Percentiles rank a stretch among this genome's conserved stretches.
phyloP scores from a whole-genome alignment of 116 monocot species.

The Posidonia oceanica region DNA sequence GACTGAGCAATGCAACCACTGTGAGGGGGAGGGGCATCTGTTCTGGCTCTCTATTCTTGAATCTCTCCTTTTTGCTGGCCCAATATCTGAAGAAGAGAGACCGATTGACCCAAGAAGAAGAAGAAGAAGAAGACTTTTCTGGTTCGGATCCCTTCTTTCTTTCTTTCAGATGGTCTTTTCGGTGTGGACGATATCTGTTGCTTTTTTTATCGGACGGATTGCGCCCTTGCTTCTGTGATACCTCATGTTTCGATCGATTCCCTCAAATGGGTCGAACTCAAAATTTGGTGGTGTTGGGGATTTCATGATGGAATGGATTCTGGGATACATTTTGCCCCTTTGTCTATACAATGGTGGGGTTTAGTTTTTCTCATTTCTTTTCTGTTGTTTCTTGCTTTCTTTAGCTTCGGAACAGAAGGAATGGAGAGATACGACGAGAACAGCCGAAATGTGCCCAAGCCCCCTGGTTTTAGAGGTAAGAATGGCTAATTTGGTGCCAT shows the following conservation, averaged over 20 bases:
- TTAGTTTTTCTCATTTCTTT: not conserved
- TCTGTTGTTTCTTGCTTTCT: not conserved
- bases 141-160: too few relatives aligned
- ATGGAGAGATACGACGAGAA: constrained; percentile 7
- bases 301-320: not conserved
- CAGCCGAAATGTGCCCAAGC: not conserved
- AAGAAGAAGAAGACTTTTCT: too few relatives aligned
- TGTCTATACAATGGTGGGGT: not conserved
- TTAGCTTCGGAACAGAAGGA: too few relatives aligned
- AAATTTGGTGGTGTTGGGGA: not conserved
- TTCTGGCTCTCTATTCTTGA: not conserved
- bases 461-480: constrained; percentile 4
- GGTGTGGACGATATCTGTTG: too few relatives aligned
- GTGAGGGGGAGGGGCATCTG: not conserved
- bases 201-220: too few relatives aligned
- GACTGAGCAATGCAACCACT: not conserved
- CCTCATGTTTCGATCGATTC: not conserved
- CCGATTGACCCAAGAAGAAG: too few relatives aligned
- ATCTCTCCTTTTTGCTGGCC: not conserved
- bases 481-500: not conserved
- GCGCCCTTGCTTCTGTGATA: not conserved
- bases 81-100: too few relatives aligned
- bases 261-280: not conserved
- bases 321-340: not conserved
- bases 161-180: not conserved